Conservation (phyloP, 768 basidiomycete genomes). For the Trametes elegans region DNA sequence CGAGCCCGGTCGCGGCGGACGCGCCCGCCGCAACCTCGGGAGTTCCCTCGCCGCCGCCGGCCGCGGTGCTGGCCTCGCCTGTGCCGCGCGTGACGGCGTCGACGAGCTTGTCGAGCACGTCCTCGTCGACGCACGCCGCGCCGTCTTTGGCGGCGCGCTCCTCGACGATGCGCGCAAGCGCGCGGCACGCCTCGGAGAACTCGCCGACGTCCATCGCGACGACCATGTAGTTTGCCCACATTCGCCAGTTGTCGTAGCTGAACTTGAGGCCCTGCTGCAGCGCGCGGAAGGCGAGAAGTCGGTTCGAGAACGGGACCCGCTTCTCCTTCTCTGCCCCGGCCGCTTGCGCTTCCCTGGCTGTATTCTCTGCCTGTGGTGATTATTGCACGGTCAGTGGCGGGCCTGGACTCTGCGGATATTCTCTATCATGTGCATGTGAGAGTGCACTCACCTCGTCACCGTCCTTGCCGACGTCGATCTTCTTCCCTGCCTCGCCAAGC, state of each 20-base stretch:
- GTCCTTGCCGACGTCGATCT: constrained; percentile 29
- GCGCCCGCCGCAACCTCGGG: constrained; percentile 28
- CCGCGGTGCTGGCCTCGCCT: constrained; percentile 33
- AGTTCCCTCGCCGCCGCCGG: constrained; percentile 10
- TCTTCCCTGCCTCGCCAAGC: constrained; percentile 49
- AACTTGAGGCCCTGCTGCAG: constrained; percentile 86
- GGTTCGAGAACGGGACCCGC: constrained; percentile 65
- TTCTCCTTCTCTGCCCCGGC: constrained; percentile 22
- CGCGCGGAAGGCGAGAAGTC: constrained; percentile 87
- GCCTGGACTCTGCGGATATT: constrained; percentile 6
- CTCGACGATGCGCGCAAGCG: constrained; percentile 79
- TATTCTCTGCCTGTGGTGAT: constrained; percentile 6
- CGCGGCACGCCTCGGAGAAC: constrained; percentile 82
- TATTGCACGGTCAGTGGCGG: constrained; percentile 2
- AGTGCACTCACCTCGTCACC: constrained; percentile 17
- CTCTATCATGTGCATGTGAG: not conserved
- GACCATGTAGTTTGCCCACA: constrained; percentile 98
- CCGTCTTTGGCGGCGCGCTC: constrained; percentile 53
- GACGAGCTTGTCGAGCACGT: constrained; percentile 87
- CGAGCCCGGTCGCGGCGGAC: constrained; percentile 67
- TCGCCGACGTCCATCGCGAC: constrained; percentile 93
- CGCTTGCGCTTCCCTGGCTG: constrained; percentile 1
- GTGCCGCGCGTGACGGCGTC: constrained; percentile 72
- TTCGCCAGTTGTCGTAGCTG: constrained; percentile 90
- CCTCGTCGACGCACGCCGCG: constrained; percentile 70